Base-by-base conservation (phyloP, 345 rosid genomes). In the Brassica nigra region DNA sequence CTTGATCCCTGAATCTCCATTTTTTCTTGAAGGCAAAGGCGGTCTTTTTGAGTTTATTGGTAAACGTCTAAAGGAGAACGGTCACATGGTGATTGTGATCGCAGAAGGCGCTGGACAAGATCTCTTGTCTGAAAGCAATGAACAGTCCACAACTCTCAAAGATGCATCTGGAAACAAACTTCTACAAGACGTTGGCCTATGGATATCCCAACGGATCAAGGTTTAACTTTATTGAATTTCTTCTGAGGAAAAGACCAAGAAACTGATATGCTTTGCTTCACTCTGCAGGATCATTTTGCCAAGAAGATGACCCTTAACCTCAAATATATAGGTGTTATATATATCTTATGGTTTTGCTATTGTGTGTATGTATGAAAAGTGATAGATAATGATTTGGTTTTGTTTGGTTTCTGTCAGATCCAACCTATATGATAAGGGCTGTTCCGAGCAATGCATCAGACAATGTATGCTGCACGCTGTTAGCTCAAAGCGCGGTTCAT, bases 101-200 rank as follows among this genome's bases (percentile, higher is more conserved):
- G 95, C 97, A 9, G 95, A 92, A 86, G 96, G 96, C 1, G 92
- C 97, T 0, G 97, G 94, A 57, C 96, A 92, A 71, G 96, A 92
- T 68, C 81, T 89, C 55, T 78, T 90, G 52, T 49, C 87, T 54
- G 86, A 89, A 82, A 82, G 86, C 76, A 18, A n/a, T 28, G 85
- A 87, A 42, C 61, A 76, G 70, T 58, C 73, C 65, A 83, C 86
- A 68, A 83, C 72, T 66, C 79, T 76, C 16, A 75, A 68, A 77
- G 97, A 92, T 85, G 97, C 97, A 28, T 92, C 97, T 8, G 97
- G 97, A 75, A 90, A 92, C 86, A 92, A 84, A 83, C 90, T 92
- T 74, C 86, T 92, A 64, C 90, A 70, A 70, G 97, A 92, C 76
- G 75, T 90, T 33, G 96, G 97, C 61, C 80, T 87, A n/a, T 90